Evolutionary conservation across 306 rosid species (phyloP), one percentile per base, ranked within the genome.

Genomic region (Aeschynomene evenia): DNA sequence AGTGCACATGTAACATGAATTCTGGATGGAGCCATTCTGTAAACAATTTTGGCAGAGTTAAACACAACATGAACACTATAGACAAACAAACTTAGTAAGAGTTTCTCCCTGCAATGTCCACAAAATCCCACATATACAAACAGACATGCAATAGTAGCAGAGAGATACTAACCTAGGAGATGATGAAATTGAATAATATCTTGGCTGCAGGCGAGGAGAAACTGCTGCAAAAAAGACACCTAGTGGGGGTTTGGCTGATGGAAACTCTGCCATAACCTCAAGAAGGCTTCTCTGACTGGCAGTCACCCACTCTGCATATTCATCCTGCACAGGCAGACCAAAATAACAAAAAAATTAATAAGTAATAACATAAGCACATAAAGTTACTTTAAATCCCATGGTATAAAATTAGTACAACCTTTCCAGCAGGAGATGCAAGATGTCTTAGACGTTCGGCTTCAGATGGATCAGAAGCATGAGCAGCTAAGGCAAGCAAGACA

Each of bases 1-100:
- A 91, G 71, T 59, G 99, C 97, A 87, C 96, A 95, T 26, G 99
- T 95, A 72, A 87, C 97, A 70, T 95, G 97, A 82, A 95, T 89
- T 80, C 95, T 86, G 56, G 86, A 81, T 36, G 95, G 84, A 55
- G 81, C 85, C 84, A 91, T 85, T 79, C 99, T 95, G 96, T 64
- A 6, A 40, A 66, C 74, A 36, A 70, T 31, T 82, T 68, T 60
- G 69, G 53, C 70, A 68, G 24, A 45, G 48, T 51, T 73, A 51
- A 66, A 72, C 16, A 67, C 37, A 52, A 54, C 63, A 76, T 48
- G n/a, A 49, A 28, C 2, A 33, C 53, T 22, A 10, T 51, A 62
- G 21, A 42, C 1, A 15, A 50, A 29, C 52, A 55, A 12, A 55
- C 7, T 54, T 9, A 10, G 21, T 33, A 43, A 51, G 39, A 33